phyloP scores from a whole-genome alignment of 2,329 filamentous ascomycete species.

The Nemania sp. region DNA sequence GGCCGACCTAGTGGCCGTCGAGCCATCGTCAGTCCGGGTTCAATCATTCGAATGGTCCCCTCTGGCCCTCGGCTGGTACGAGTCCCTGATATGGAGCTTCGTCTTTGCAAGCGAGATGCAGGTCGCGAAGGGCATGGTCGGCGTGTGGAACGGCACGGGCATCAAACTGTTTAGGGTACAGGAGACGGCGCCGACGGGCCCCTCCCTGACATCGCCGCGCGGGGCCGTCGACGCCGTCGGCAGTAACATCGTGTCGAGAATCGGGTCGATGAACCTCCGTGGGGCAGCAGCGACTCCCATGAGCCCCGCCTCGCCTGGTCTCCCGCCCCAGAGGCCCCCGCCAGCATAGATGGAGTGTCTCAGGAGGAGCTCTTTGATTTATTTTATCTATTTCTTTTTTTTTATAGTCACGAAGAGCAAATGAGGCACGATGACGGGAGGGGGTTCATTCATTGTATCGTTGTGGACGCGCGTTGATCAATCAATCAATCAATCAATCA shows the following conservation, averaged over 20 bases:
- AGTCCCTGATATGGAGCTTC: conserved; percentile 91
- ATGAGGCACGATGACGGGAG: not conserved
- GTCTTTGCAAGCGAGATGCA: conserved; percentile 91
- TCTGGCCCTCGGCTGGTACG: conserved; percentile 91
- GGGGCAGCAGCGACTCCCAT: conserved; percentile 40
- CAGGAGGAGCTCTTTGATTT: too few species aligned
- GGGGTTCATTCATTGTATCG: not conserved
- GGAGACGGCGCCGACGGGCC: conserved; percentile 78
- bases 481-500: too few species aligned
- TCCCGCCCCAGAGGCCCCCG: conserved; percentile 21
- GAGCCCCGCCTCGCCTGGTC: conserved; percentile 22
- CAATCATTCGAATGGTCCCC: conserved; percentile 96
- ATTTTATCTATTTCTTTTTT: too few species aligned
- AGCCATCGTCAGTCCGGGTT: conserved; percentile 73
- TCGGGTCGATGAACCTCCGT: conserved; percentile 78
- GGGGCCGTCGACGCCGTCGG: conserved; percentile 94
- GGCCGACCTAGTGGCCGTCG: conserved; percentile 71
- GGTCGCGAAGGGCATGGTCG: conserved; percentile 81
- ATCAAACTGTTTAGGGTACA: conserved; percentile 91
- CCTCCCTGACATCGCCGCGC: conserved; percentile 80
- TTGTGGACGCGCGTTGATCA: not conserved
- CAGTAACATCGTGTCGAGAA: conserved; percentile 83
- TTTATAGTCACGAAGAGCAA: not conserved
- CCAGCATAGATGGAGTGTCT: not conserved
- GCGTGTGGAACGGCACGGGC: conserved; percentile 89